Conservation (phyloP, 2,329 filamentous ascomycete species). For the Colletotrichum echinochloae region DNA sequence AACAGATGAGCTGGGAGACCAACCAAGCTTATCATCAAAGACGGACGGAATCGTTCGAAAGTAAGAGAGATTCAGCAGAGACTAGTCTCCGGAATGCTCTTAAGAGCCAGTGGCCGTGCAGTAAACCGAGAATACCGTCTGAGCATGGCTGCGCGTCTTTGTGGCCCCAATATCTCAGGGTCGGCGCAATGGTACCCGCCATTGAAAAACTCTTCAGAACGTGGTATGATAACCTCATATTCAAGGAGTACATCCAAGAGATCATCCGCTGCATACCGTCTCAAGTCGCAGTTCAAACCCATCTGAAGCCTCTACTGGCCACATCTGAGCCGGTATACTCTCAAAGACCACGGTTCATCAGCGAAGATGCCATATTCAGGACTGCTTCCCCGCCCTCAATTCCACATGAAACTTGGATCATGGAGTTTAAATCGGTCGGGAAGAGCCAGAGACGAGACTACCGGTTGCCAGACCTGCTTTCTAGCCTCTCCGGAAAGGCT, state of each 20-base stretch:
- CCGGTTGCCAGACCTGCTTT: neutral
- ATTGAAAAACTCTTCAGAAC: neutral
- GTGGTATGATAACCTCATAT: constrained; percentile 46
- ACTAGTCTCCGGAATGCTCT: neutral
- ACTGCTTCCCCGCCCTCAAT: neutral
- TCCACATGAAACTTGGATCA: neutral
- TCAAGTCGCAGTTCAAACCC: neutral
- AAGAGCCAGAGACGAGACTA: neutral
- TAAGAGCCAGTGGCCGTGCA: constrained; percentile 4
- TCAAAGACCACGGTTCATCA: neutral
- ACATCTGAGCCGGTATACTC: neutral
- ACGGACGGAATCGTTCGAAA: neutral
- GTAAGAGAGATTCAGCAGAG: neutral
- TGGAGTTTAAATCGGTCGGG: neutral
- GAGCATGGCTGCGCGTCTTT: neutral
- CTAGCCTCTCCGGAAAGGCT: neutral
- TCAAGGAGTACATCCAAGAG: constrained; percentile 43
- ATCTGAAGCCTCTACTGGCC: neutral
- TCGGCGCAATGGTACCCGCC: neutral
- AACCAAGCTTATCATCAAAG: neutral
- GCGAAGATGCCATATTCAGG: neutral
- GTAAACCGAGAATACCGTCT: neutral
- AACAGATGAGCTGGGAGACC: accelerated
- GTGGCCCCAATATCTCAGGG: neutral
- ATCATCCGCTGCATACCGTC: neutral